A percentile compares a stretch with the other conserved stretches of the same genome.
Evolutionary conservation across 2,329 filamentous ascomycete genomes (phyloP).

Genomic region (Aureobasidium melanogenum): DNA sequence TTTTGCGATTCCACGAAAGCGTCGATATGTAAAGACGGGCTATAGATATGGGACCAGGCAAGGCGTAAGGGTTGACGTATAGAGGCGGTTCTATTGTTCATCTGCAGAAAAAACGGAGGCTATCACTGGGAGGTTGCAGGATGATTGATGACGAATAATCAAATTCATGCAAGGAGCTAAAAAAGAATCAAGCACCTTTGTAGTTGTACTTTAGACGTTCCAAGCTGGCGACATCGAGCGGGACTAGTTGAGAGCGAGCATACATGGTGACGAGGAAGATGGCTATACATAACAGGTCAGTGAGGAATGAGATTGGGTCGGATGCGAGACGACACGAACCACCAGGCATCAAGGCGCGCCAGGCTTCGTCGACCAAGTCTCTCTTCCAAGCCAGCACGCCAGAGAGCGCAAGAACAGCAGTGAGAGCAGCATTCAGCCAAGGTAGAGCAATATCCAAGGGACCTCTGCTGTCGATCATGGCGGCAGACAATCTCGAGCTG

Average conservation of each 20-base stretch:
- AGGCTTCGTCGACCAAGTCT: slow-evolving; percentile 21
- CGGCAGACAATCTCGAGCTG: slow-evolving; percentile 14
- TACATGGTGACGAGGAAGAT: slow-evolving; percentile 54
- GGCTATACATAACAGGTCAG: slow-evolving; percentile 26
- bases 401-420: slow-evolving; percentile 41
- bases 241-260: slow-evolving; percentile 57
- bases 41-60: not conserved
- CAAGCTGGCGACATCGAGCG: slow-evolving; percentile 61
- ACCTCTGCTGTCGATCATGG: slow-evolving; percentile 25
- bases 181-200: slow-evolving; percentile 50
- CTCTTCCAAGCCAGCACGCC: slow-evolving; percentile 31
- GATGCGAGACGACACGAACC: slow-evolving; percentile 16
- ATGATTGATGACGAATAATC: not conserved
- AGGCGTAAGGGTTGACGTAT: not conserved
- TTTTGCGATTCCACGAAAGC: slow-evolving; percentile 86
- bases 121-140: not conserved
- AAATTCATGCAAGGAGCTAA: not conserved
- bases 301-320: slow-evolving; percentile 22
- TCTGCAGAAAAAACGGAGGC: not conserved
- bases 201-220: slow-evolving; percentile 54
- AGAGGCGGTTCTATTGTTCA: not conserved
- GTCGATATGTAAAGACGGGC: slow-evolving; percentile 43
- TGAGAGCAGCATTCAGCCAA: slow-evolving; percentile 51
- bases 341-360: slow-evolving; percentile 32
- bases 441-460: slow-evolving; percentile 53